A percentile compares a stretch with the other conserved stretches of the same genome.
These are phyloP conservation scores for Phyllosticta citrichinensis DNA, from an alignment of 2,329 filamentous ascomycete species.

Conservation along the genomic window DNA sequence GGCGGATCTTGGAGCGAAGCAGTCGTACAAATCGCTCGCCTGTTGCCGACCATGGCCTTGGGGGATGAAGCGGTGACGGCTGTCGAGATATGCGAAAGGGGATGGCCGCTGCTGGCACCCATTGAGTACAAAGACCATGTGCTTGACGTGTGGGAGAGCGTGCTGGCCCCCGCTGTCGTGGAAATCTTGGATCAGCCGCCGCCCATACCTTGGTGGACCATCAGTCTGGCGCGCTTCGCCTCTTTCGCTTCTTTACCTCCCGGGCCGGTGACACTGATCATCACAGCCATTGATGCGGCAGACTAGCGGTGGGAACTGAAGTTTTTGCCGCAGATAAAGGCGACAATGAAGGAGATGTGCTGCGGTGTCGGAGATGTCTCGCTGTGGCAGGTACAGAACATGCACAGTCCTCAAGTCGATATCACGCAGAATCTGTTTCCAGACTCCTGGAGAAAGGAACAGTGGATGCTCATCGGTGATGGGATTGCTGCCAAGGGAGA, in stretches of 20 bases:
- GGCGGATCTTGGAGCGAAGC: too few species aligned
- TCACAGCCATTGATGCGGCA: not conserved
- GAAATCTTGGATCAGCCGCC: not conserved
- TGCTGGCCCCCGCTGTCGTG: not conserved
- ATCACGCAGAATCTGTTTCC: not conserved
- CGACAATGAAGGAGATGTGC: not conserved
- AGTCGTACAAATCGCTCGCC: too few species aligned
- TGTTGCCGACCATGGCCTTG: too few species aligned
- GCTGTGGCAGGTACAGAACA: not conserved
- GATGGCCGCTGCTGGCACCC: not conserved
- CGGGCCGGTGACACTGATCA: not conserved
- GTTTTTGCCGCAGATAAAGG: not conserved
- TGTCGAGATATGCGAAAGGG: not conserved
- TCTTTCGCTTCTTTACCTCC: not conserved
- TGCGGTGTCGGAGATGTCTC: not conserved
- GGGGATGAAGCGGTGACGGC: too few species aligned
- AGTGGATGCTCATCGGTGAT: not conserved
- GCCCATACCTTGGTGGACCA: not conserved
- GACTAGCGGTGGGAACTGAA: not conserved
- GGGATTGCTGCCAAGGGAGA: not conserved
- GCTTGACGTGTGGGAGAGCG: not conserved
- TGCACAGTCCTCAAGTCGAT: not conserved
- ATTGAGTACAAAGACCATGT: not conserved
- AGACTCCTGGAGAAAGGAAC: not conserved
- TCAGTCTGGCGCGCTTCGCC: not conserved